These are phyloP conservation scores for Cydonia oblonga DNA, from an alignment of 331 rosid species.

Conservation along the genomic window DNA sequence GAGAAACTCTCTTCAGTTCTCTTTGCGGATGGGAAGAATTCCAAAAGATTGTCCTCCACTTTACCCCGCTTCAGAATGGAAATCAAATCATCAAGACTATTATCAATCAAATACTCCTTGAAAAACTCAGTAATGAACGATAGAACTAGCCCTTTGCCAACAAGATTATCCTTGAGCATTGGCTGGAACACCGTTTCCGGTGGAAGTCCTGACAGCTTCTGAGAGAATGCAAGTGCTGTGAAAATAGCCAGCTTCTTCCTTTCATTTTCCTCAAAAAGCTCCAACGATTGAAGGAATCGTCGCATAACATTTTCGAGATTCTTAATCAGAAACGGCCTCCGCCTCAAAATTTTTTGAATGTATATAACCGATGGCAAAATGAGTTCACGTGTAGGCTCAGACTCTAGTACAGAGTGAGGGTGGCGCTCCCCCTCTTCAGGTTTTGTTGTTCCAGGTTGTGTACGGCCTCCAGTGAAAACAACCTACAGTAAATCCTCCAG, in stretches of 20 bases:
- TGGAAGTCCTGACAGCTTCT: constrained; percentile 97
- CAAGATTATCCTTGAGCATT: constrained; percentile 95
- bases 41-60: constrained; percentile 93
- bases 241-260: constrained; percentile 96
- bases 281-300: constrained; percentile 88
- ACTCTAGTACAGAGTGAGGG: constrained; percentile 75
- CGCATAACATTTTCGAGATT: constrained; percentile 99
- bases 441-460: constrained; percentile 99
- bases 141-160: constrained; percentile 96
- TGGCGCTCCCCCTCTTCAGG: constrained; percentile 99
- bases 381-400: constrained; percentile 74
- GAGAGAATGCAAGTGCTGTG: constrained; percentile 98
- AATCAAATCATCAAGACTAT: constrained; percentile 96
- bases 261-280: constrained; percentile 97
- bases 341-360: constrained; percentile 85
- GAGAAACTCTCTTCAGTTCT: constrained; percentile 76
- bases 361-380: constrained; percentile 86
- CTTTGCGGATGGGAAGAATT: constrained; percentile 77
- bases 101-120: constrained; percentile 88
- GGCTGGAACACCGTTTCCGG: constrained; percentile 99
- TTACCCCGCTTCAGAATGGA: constrained; percentile 91
- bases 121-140: constrained; percentile 91
- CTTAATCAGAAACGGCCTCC: constrained; percentile 93
- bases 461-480: constrained; percentile 96
- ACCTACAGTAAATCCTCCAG: constrained; percentile 38